A percentile compares a stretch with the other conserved stretches of the same genome.
Conservation (phyloP, 257 asterid genomes). For the Solanum etuberosum region DNA sequence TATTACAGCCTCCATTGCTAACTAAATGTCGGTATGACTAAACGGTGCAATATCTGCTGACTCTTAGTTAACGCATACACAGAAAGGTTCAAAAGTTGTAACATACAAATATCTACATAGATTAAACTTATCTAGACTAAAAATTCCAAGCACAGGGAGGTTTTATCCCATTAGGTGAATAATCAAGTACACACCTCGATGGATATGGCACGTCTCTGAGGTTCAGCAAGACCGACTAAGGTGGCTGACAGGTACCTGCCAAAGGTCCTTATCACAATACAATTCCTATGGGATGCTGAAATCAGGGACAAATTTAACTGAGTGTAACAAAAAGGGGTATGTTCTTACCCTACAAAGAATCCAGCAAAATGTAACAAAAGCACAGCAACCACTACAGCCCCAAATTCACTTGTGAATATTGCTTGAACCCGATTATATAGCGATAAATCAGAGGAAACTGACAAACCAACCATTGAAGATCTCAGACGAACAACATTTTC, state of each 20-base stretch:
- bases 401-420: conserved; percentile 50
- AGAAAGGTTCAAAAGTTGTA: not conserved
- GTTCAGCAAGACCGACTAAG: conserved; percentile 65
- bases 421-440: conserved; percentile 26
- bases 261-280: not conserved
- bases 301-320: not conserved
- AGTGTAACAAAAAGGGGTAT: not conserved
- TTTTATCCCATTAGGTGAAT: not conserved
- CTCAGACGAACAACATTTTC: conserved; percentile 59
- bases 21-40: not conserved
- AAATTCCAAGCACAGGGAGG: not conserved
- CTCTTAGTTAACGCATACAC: not conserved
- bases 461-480: conserved; percentile 39
- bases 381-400: conserved; percentile 54
- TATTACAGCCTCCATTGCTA: not conserved
- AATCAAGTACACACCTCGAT: conserved; percentile 40
- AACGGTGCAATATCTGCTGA: not conserved
- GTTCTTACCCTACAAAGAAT: conserved; percentile 75
- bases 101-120: not conserved
- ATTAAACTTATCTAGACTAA: not conserved
- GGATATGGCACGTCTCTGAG: conserved; percentile 81
- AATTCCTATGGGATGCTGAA: not conserved
- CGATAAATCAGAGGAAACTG: conserved; percentile 45
- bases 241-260: conserved; percentile 69
- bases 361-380: conserved; percentile 72